Base-by-base conservation (phyloP, 345 rosid species). In the Lumnitzera littorea region DNA sequence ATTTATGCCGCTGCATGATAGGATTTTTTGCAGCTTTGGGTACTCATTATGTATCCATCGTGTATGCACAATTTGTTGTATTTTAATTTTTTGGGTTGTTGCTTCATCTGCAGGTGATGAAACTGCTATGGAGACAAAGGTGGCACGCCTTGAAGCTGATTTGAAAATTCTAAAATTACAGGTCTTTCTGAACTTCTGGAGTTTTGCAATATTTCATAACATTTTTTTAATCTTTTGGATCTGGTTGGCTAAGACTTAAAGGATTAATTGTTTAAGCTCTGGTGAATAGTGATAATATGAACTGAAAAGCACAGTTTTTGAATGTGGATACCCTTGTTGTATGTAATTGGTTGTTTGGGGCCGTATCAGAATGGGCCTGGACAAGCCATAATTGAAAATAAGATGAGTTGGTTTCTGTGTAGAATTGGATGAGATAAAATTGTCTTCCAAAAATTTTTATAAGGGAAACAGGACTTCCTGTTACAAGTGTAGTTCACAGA, bases 101-200 rank as follows among this genome's bases (percentile, higher is more conserved):
- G 51, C 41, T 60, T 57, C 48, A 20, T 53, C 59, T 53, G 56
- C 74, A 69, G 84, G 76, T 54, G 81, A 76, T 67, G 74, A 70
- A 75, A 77, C 71, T 48, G 86, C 79, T 63, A 78, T 58, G 56
- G 71, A 72, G 74, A 36, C 61, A 50, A 88, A 80, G 68, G 70
- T 81, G 71, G 79, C 67, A 60, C 91, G 91, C 57, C 78, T 90
- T 47, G 96, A 94, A 66, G 96, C 96, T 67, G 99, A 90, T 75
- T 75, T 78, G 71, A 82, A 78, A 75, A 78, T 94, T 65, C 80
- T 94, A 78, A 90, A 82, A 73, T 76, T 94, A 62, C 96, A 92
- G 98, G 96, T 89, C 31, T 2, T 56, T 46, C 56, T 54, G 15
- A 48, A 29, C 31, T 8, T 50, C 31, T 5, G 55, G 5, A 16